Base-by-base conservation (phyloP, 352 stramenopile genomes). In the Elongisporangium prolatum region DNA sequence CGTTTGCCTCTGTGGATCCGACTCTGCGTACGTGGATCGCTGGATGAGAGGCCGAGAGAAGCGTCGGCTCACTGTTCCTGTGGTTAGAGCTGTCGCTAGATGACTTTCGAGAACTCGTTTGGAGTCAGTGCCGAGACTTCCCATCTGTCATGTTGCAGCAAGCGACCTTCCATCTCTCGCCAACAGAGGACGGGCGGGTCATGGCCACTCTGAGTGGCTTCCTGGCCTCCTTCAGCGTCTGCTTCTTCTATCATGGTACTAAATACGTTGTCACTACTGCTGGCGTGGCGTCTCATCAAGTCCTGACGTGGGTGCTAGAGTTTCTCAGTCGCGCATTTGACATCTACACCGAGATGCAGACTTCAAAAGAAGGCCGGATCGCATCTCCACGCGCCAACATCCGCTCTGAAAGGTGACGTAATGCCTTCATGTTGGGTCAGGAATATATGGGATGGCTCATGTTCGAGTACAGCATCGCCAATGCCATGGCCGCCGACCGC, bases 81-180 rank as follows among this genome's bases (percentile, higher is more conserved):
- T 49, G 47, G 8, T 21, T 53, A 88, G 79, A 69, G 24, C 60
- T 89, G 14, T 80, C 76, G 8, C 67, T 70, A 1, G 79, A 75
- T 17, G 76, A 89, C 63, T 87, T 89, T 55, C 72, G 56, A 0
- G 76, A 89, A 56, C 68, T 89, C 57, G 34, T 89, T 4, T 73
- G 60, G 74, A 79, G 68, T 25, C 75, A 86, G 28, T 89, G 76
- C 59, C 68, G 68, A 44, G 75, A 89, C 56, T 59, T 89, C 18
- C 72, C 79, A 5, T 47, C 17, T 4, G 57, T 73, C 21, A 49
- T 84, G 24, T 58, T 89, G 48, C 60, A 68, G 20, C 76, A 81
- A 25, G 64, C 72, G 34, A 67, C 68, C 2, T 71, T 60, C 11
- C 78, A 88, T 58, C 24, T 87, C 14, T 54, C 59, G 2, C 64